These are phyloP conservation scores for Sindora glabra DNA, from an alignment of 306 rosid species.

Conservation along the genomic window DNA sequence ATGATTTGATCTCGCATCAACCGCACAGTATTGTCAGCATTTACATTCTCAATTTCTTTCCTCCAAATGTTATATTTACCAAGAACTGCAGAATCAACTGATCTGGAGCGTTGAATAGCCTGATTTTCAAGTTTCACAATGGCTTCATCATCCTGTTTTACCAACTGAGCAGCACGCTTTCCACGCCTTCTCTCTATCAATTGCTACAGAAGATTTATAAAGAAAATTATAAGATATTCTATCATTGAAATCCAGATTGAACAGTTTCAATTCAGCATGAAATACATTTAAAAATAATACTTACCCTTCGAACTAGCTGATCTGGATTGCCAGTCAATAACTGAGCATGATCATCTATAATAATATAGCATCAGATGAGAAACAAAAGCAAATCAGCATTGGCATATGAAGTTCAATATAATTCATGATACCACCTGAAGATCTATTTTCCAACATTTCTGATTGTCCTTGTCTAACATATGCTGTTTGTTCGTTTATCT, in stretches of 20 bases:
- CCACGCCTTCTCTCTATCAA: slow-evolving; percentile 60
- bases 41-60: slow-evolving; percentile 74
- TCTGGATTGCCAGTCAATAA: slow-evolving; percentile 35
- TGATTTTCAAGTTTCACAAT: slow-evolving; percentile 69
- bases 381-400: slow-evolving; percentile 3
- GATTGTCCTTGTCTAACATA: slow-evolving; percentile 37
- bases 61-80: slow-evolving; percentile 96
- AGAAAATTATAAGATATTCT: slow-evolving; percentile 5
- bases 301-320: slow-evolving; percentile 65
- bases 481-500: slow-evolving; percentile 35
- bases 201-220: slow-evolving; percentile 47
- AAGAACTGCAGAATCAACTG: slow-evolving; percentile 65
- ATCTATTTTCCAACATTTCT: slow-evolving; percentile 21
- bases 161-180: slow-evolving; percentile 68
- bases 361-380: not conserved
- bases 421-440: slow-evolving; percentile 38
- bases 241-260: not conserved
- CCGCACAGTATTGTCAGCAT: slow-evolving; percentile 64
- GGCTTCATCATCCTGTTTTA: slow-evolving; percentile 48
- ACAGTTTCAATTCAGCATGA: slow-evolving; percentile 1
- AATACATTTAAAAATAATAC: slow-evolving; percentile 16
- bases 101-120: slow-evolving; percentile 82
- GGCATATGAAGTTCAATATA: slow-evolving; percentile 4
- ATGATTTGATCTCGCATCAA: slow-evolving; percentile 87
- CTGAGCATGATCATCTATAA: slow-evolving; percentile 36